These are phyloP conservation scores for Cymodocea nodosa DNA, from an alignment of 116 monocot species.

Conservation along the genomic window DNA sequence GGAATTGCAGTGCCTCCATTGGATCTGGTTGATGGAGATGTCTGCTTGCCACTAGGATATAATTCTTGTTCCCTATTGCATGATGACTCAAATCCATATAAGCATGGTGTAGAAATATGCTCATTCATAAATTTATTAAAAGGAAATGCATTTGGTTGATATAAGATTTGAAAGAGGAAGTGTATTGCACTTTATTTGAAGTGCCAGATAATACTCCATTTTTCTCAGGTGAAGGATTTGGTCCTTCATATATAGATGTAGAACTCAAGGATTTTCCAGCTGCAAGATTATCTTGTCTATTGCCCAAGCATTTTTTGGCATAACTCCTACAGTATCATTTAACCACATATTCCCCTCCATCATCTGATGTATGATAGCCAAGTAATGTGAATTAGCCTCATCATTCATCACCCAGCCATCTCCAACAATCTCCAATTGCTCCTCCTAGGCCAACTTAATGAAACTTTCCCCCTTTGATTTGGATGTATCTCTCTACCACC, in stretches of 20 bases:
- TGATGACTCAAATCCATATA: not conserved
- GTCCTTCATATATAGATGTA: not conserved
- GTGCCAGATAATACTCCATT: not conserved
- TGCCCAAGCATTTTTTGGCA: conserved; percentile 92
- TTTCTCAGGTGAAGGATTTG: not conserved
- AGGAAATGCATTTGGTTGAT: not conserved
- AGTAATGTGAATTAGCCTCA: too few species aligned
- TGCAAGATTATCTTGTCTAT: conserved; percentile 22
- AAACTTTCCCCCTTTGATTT: conserved; percentile 38
- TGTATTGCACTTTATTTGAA: too few species aligned
- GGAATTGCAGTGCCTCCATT: not conserved
- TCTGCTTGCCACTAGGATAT: not conserved
- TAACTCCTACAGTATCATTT: conserved; percentile 78
- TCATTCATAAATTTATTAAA: not conserved
- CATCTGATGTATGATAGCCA: too few species aligned
- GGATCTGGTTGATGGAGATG: not conserved
- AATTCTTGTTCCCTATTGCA: too few species aligned
- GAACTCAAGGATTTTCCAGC: not conserved
- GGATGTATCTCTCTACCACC: conserved; percentile 94
- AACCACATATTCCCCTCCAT: conserved; percentile 94
- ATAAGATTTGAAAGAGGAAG: not conserved
- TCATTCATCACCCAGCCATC: conserved; percentile 99
- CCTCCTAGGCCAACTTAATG: conserved; percentile 56
- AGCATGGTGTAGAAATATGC: not conserved
- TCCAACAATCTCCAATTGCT: conserved; percentile 92